These are phyloP conservation scores for Sanghuangporus baumii DNA, from an alignment of 1,284 basidiomycete genomes.

Conservation along the genomic window DNA sequence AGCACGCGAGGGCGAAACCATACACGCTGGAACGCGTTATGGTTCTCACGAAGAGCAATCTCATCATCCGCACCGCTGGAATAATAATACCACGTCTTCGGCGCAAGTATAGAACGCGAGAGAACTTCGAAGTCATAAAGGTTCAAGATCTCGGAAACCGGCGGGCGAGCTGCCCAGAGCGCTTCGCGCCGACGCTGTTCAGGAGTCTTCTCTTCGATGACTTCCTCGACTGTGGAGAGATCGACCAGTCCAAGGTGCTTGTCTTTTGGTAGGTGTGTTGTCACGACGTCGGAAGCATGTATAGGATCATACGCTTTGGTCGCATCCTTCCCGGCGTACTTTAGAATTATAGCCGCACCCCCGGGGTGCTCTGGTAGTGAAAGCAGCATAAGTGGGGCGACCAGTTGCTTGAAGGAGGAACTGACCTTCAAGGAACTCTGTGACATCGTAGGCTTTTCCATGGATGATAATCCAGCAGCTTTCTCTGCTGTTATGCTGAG, in stretches of 20 bases:
- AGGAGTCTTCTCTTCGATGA: conserved; percentile 37
- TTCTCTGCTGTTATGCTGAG: conserved; percentile 37
- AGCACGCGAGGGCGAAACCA: conserved; percentile 75
- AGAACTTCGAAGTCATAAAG: conserved; percentile 70
- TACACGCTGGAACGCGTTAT: conserved; percentile 58
- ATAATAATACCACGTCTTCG: conserved; percentile 64
- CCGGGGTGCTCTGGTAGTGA: conserved; percentile 25
- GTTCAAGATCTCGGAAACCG: conserved; percentile 55
- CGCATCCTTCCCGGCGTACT: conserved; percentile 73
- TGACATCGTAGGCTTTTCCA: conserved; percentile 68
- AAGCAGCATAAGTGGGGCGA: neutral
- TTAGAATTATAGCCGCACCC: conserved; percentile 54
- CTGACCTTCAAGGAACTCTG: conserved; percentile 57
- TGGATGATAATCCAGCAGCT: conserved; percentile 75
- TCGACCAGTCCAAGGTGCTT: conserved; percentile 51
- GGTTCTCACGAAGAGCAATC: conserved; percentile 66
- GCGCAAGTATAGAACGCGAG: conserved; percentile 45
- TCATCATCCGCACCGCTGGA: conserved; percentile 61
- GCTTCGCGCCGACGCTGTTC: conserved; percentile 36
- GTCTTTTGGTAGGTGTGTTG: conserved; percentile 48
- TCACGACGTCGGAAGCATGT: conserved; percentile 59
- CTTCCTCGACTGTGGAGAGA: conserved; percentile 37
- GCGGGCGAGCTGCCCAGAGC: conserved; percentile 39
- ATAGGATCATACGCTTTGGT: conserved; percentile 64
- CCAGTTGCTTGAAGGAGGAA: conserved; percentile 31